Conservation (phyloP, 345 rosid species). For the Mercurialis annua region DNA sequence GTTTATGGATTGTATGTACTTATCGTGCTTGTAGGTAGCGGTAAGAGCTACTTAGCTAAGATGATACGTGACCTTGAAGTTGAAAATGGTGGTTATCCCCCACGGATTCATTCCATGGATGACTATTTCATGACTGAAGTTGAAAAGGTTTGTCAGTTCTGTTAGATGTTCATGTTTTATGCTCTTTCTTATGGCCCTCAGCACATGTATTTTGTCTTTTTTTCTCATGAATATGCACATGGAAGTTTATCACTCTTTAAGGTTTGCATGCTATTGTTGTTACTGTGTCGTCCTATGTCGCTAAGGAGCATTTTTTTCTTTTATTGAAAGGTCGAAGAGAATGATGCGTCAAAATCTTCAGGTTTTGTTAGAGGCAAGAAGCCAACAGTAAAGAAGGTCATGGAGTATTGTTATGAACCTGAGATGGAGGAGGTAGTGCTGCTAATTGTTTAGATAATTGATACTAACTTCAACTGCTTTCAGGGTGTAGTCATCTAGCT, state of each 20-base stretch:
- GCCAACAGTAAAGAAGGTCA: slow-evolving; percentile 56
- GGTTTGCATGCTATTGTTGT: slow-evolving; percentile 4
- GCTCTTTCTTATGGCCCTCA: slow-evolving; percentile 2
- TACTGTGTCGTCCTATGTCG: not conserved
- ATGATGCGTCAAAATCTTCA: slow-evolving; percentile 53
- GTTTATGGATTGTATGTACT: not conserved
- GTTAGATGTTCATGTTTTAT: slow-evolving; percentile 10
- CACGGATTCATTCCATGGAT: slow-evolving; percentile 97
- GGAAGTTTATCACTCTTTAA: not conserved
- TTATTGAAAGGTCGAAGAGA: slow-evolving; percentile 63
- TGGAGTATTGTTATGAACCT: slow-evolving; percentile 94
- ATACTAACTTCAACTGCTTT: not conserved
- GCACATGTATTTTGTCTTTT: not conserved
- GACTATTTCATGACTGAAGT: slow-evolving; percentile 98
- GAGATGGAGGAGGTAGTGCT: slow-evolving; percentile 94
- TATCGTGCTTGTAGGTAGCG: slow-evolving; percentile 60
- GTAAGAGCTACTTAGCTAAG: slow-evolving; percentile 94
- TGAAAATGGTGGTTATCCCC: slow-evolving; percentile 80
- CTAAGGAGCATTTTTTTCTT: not conserved
- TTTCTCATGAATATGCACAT: slow-evolving; percentile 11
- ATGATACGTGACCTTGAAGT: slow-evolving; percentile 85
- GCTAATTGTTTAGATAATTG: slow-evolving; percentile 2
- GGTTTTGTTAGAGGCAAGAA: slow-evolving; percentile 65
- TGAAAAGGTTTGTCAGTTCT: slow-evolving; percentile 58
- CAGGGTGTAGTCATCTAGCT: not conserved